Percentiles rank a stretch among this genome's conserved stretches.
Conservation (phyloP, 371 early-diverging fungal genomes). For the Circinella umbellata region DNA sequence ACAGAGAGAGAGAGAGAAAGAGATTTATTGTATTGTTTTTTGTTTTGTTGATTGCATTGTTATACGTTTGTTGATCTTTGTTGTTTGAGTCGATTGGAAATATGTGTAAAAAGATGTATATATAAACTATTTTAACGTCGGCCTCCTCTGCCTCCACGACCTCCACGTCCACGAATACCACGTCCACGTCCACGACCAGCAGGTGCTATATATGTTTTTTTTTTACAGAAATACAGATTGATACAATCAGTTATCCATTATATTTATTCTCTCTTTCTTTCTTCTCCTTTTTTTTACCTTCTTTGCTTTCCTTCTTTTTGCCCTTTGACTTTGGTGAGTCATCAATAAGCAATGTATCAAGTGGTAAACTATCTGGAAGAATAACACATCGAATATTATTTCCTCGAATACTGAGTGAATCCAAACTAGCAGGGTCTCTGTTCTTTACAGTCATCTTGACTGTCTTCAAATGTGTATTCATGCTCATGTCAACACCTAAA, state of each 20-base stretch:
- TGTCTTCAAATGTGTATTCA: constrained; percentile 98
- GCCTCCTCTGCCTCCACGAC: constrained; percentile 28
- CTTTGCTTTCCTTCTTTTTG: constrained; percentile 62
- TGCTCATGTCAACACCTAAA: constrained; percentile 95
- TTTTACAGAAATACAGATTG: too few relatives aligned
- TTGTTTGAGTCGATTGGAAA: background rate
- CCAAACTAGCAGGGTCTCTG: constrained; percentile 89
- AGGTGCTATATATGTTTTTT: constrained; percentile 23
- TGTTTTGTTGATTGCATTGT: too few relatives aligned
- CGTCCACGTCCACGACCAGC: constrained; percentile 66
- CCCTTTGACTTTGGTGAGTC: constrained; percentile 93
- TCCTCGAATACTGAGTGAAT: constrained; percentile 92
- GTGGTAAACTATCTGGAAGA: constrained; percentile 92
- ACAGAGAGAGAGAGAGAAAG: too few relatives aligned
- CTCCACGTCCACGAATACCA: constrained; percentile 66
- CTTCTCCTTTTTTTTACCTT: too few relatives aligned
- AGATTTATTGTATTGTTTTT: too few relatives aligned
- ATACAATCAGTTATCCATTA: too few relatives aligned
- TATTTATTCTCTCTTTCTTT: too few relatives aligned
- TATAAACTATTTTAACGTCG: constrained; percentile 32
- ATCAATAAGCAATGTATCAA: constrained; percentile 96
- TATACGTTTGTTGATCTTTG: background rate
- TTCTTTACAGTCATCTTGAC: constrained; percentile 98
- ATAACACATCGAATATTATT: constrained; percentile 95
- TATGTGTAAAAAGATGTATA: background rate